Percentiles rank a stretch among this genome's conserved stretches.
Evolutionary conservation across 2,329 filamentous ascomycete species (phyloP).

Genomic region (Verticillium dahliae): DNA sequence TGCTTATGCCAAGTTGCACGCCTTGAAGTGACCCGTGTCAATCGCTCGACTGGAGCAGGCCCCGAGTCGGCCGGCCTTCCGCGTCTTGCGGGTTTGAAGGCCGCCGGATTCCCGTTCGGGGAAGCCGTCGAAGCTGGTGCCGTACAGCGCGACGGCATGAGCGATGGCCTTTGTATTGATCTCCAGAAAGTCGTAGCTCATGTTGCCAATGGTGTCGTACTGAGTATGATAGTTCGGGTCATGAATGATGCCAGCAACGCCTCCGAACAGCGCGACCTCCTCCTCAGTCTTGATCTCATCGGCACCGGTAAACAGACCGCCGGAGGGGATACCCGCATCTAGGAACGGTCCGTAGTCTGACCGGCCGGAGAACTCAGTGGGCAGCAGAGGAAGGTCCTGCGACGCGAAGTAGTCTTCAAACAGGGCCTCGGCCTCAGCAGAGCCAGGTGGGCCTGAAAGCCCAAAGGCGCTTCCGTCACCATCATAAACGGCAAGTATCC

Average conservation of each 20-base stretch:
- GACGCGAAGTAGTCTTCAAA: slow-evolving; percentile 40
- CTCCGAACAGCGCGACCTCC: slow-evolving; percentile 45
- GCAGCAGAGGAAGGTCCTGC: slow-evolving; percentile 33
- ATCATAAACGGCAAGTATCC: slow-evolving; percentile 28
- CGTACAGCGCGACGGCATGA: slow-evolving; percentile 43
- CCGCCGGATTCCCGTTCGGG: background rate
- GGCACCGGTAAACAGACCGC: slow-evolving; percentile 54
- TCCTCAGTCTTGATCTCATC: slow-evolving; percentile 51
- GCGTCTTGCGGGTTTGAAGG: background rate
- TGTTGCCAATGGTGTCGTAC: slow-evolving; percentile 45
- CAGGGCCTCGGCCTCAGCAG: slow-evolving; percentile 41
- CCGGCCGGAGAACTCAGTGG: slow-evolving; percentile 48
- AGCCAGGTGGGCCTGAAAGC: slow-evolving; percentile 42
- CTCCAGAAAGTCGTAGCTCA: slow-evolving; percentile 46
- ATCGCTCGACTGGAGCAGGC: background rate
- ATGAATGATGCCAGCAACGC: slow-evolving; percentile 43
- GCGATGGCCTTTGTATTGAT: slow-evolving; percentile 50
- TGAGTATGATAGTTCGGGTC: slow-evolving; percentile 51
- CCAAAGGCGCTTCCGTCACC: slow-evolving; percentile 47
- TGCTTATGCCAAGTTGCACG: background rate
- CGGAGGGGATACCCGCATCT: slow-evolving; percentile 44
- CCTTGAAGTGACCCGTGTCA: background rate
- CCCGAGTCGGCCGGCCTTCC: background rate
- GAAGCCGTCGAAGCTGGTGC: slow-evolving; percentile 12
- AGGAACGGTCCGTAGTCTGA: slow-evolving; percentile 56